Percentiles rank a stretch among this genome's conserved stretches.
phyloP scores from a whole-genome alignment of 2,329 filamentous ascomycete species.

The Paracamarosporium sp. region DNA sequence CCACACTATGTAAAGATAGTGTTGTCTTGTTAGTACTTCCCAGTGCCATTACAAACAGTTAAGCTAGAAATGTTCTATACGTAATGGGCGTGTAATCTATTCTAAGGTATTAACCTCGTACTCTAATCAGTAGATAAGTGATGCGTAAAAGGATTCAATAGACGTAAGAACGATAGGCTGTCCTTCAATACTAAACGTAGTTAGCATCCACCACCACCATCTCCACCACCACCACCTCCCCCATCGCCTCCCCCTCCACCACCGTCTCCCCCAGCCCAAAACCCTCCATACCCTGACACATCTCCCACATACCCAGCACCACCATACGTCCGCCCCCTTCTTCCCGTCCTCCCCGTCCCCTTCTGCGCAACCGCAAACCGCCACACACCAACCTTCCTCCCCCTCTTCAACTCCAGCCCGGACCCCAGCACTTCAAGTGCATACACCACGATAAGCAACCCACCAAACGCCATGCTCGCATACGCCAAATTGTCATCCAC shows the following conservation, averaged over 20 bases:
- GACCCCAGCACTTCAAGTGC: not conserved
- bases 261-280: not conserved
- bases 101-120: too few relatives aligned
- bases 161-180: too few relatives aligned
- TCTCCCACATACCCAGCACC: not conserved
- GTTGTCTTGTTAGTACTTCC: too few relatives aligned
- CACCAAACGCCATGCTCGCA: not conserved
- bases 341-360: not conserved
- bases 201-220: conserved; percentile 3
- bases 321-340: not conserved
- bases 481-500: not conserved
- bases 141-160: too few relatives aligned
- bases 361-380: not conserved
- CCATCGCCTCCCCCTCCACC: conserved; percentile 5
- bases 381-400: not conserved
- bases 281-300: not conserved
- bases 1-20: too few relatives aligned
- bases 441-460: not conserved
- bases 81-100: too few relatives aligned
- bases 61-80: too few relatives aligned
- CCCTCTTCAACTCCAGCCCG: not conserved
- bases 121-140: too few relatives aligned
- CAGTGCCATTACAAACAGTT: too few relatives aligned
- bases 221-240: conserved; percentile 1
- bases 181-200: too few relatives aligned